Percentiles rank a stretch among this genome's conserved stretches.
Evolutionary conservation across 2,329 filamentous ascomycete genomes (phyloP).

Genomic region (Xylaria sp.): DNA sequence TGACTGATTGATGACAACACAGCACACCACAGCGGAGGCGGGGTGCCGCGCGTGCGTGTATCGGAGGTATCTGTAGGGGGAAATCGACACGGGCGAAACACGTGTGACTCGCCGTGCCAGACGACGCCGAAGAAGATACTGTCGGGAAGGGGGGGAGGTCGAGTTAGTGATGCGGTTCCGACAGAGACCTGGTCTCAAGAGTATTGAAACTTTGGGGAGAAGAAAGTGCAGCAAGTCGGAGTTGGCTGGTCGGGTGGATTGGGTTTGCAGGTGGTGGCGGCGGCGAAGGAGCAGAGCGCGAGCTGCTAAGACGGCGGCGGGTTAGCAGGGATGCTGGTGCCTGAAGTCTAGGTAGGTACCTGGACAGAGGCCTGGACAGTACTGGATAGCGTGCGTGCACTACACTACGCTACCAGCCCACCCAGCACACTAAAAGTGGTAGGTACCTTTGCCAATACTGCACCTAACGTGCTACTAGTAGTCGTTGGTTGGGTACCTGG

Average conservation of each 20-base stretch:
- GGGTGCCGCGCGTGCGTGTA: slow-evolving; percentile 15
- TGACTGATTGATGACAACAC: slow-evolving; percentile 27
- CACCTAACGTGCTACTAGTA: no score
- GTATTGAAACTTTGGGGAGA: not conserved
- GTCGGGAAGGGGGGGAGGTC: slow-evolving; percentile 7
- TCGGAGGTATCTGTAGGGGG: not conserved
- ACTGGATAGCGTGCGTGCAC: no score
- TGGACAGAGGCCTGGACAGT: slow-evolving; percentile 11
- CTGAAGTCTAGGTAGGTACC: slow-evolving; percentile 13
- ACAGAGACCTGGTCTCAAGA: not conserved
- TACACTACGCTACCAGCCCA: no score
- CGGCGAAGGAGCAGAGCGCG: slow-evolving; percentile 12
- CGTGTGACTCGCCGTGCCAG: slow-evolving; percentile 28
- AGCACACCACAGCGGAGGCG: slow-evolving; percentile 28
- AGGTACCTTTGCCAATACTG: no score
- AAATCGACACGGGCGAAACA: slow-evolving; percentile 14
- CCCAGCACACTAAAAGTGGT: no score
- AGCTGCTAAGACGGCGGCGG: slow-evolving; percentile 13
- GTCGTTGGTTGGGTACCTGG: no score
- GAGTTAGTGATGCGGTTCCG: slow-evolving; percentile 19
- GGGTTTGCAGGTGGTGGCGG: slow-evolving; percentile 23
- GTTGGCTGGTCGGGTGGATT: slow-evolving; percentile 19
- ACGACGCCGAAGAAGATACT: slow-evolving; percentile 19
- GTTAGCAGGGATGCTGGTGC: slow-evolving; percentile 24
- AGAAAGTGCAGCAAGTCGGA: slow-evolving; percentile 9